Base-by-base conservation (phyloP, 192 early-diverging fungal genomes). In the Dissophora ornata region DNA sequence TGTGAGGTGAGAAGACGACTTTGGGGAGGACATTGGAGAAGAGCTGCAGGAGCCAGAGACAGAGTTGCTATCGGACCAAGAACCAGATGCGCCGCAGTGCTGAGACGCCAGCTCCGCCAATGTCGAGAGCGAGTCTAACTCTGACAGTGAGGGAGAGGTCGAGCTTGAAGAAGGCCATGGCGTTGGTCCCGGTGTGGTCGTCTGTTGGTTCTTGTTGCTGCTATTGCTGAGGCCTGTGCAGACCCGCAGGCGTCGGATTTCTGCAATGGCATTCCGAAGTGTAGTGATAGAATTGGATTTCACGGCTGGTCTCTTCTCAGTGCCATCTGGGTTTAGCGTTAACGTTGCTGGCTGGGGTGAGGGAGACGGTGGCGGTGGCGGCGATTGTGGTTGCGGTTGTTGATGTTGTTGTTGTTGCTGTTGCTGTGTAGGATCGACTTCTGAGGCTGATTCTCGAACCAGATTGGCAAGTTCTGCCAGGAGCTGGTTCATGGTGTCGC, bases 401-500 rank as follows among this genome's bases (percentile, higher is more conserved):
- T 28, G 54, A 3, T 18, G 65, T 30, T 30, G 33, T 24, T 28
- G 26, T 40, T 49, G 42, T 3, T 24, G 49, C 6, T 4, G 15
- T 49, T 54, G 29, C 25, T 22, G 41, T 9, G 63, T 11, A 28
- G 22, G 30, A 45, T 19, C 47, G 10, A 51, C 30, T 22, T 67
- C 63, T 8, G 57, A 48, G 13, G 64, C 53, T 13, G 73, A 77
- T 55, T 67, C 73, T 21, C 47, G 73, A 16, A 77, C 59, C 13
- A 77, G 58, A 22, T 46, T 67, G 13, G 73, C 44, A 16, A 77
- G 64, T 16, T 77, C 73, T 11, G 57, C 41, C 15, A 77, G 34
- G 28, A 77, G 73, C 50, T 77, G 73, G 53, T 77, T 77, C 73
- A 77, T 77, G 8, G 73, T 77, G 26, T 77, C 73, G 16, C 73